Evolutionary conservation across 208 protist genomes (phyloP), one percentile per base, ranked within the genome.

Genomic region (Trypanosomatidae sp.): DNA sequence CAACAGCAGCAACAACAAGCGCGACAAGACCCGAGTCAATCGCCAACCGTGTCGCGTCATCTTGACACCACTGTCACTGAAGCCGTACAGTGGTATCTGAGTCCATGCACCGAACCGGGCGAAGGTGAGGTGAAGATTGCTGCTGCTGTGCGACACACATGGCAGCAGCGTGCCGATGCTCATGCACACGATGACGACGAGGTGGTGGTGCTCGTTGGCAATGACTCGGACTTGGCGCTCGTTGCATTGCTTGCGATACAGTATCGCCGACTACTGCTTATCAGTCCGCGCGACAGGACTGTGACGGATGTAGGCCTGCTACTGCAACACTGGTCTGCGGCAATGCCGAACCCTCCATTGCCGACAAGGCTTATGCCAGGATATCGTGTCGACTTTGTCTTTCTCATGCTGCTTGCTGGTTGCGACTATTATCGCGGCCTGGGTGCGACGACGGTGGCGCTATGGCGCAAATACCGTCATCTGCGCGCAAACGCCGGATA

Each of bases 91-190:
- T 35, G 11, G n/a, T 15, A 15, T 0, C 28, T 89, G 19, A 71
- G 61, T 26, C 55, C 63, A 19, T 82, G 71, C 41, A 33, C 42
- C 13, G 71, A 79, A 28, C 51, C 60, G 2, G 84, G 84, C 13
- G 79, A 93, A 42, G 84, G 84, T 7, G 84, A 93, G 56, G 51
- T 89, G 35, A 93, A 93, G 48, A 83, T 93, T n/a, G 39, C 68
- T 0, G 59, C 37, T 10, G 33, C 68, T 18, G 46, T 93, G 3
- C 73, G 67, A 15, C 47, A 49, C 10, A 18, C 80, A 0, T 84
- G 62, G 58, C 18, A 60, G 0, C 32, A 45, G 4, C 61, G 60
- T 10, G 26, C 54, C 15, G 45, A 24, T 11, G 46, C 33, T 24
- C 59, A 59, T 10, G 53, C 33, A 15, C 86, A 85, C 51, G 48